Evolutionary conservation across 139 green algal genomes (phyloP), one percentile per base, ranked within the genome.

Genomic region (Raphidocelis subcapitata): DNA sequence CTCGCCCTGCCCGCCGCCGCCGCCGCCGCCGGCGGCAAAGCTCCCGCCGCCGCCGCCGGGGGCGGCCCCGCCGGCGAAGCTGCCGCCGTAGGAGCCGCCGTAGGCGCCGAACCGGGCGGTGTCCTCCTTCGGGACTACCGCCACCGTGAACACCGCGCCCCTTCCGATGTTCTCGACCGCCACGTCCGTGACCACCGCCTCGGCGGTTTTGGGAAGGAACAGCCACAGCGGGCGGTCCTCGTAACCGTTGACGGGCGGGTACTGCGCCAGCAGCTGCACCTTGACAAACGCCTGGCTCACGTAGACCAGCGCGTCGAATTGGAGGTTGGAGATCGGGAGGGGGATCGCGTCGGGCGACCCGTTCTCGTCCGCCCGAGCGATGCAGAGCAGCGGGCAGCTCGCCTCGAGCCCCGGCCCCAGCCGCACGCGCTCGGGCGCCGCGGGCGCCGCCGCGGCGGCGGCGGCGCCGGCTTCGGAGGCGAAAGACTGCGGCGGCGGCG

Each of bases 171-270:
- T 87, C 32, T 86, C 75, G n/a, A 87, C 69, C 20, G 56, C 66
- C 36, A 87, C 41, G 64, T 86, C 79, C 8, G 70, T 81, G 52
- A 87, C 73, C 29, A 78, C 81, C 0, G 82, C 78, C 65, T 69
- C 52, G 1, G 51, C 66, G 31, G 62, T 70, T 59, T 87, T 87
- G 44, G 82, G 82, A 35, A 81, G 31, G 41, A 70, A 75, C 35
- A 87, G 66, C 74, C 78, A 63, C 52, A 81, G 74, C 20, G 57
- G 65, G 4, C 57, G 16, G n/a, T 52, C 31, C 2, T 44, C 37
- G 26, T 20, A 68, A 4, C 36, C 10, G 20, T 54, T 31, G 29
- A 73, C 77, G 65, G 57, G 46, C 4, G 71, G 71, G 52, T 73
- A 83, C 24, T 83, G 72, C 29, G 35, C 63, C n/a, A 75, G 35